These are phyloP conservation scores for Kwoniella sp. DNA, from an alignment of 768 basidiomycete species.

Conservation along the genomic window DNA sequence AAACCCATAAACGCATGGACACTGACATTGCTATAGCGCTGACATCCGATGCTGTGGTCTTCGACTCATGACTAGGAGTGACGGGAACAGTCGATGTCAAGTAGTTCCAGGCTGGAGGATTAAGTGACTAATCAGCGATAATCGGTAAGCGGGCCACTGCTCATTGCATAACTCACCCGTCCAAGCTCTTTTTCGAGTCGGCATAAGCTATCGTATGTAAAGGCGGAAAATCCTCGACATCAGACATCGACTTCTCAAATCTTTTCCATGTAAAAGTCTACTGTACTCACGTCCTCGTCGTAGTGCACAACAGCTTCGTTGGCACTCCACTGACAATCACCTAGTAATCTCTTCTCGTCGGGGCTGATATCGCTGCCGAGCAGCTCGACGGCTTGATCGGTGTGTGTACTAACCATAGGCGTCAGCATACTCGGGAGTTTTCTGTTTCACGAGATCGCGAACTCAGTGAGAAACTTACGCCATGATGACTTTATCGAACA, in stretches of 20 bases:
- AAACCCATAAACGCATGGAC: not conserved
- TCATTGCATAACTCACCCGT: constrained; percentile 9
- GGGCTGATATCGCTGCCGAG: constrained; percentile 6
- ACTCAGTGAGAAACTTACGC: constrained; percentile 6
- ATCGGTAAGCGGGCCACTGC: not conserved
- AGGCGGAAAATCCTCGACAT: no score
- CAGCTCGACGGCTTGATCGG: constrained; percentile 14
- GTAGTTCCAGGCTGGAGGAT: constrained; percentile 19
- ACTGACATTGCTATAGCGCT: constrained; percentile 16
- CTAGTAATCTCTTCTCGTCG: constrained; percentile 9
- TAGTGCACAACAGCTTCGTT: constrained; percentile 20
- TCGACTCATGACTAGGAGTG: constrained; percentile 9
- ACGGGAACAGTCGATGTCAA: constrained; percentile 11
- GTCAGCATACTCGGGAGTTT: no score
- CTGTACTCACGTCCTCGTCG: constrained; percentile 17
- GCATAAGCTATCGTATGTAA: constrained; percentile 4
- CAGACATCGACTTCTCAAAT: no score
- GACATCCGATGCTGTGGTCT: constrained; percentile 13
- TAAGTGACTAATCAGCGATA: not conserved
- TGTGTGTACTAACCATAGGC: no score
- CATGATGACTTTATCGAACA: constrained; percentile 14
- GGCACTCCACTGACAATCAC: constrained; percentile 16
- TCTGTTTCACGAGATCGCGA: no score
- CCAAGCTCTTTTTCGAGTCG: constrained; percentile 11
- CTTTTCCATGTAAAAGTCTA: not conserved